Evolutionary conservation across 2,329 filamentous ascomycete genomes (phyloP).

Genomic region (Aspergillus fischeri): DNA sequence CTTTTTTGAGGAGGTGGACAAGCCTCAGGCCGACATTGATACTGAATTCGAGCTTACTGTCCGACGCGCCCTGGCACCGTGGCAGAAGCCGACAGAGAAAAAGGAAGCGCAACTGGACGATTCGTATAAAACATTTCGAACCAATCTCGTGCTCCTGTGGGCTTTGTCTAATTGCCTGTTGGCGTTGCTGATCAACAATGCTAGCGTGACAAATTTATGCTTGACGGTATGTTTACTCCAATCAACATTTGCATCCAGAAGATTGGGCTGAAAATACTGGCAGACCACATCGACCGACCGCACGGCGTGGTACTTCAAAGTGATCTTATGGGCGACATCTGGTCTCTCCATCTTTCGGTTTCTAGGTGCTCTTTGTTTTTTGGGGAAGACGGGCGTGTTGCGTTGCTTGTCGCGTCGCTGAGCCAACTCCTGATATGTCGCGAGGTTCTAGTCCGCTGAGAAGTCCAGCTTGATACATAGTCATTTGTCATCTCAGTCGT

Average conservation of each 20-base stretch:
- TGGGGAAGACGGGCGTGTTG: conserved; percentile 90
- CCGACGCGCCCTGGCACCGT: conserved; percentile 84
- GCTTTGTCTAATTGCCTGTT: conserved; percentile 89
- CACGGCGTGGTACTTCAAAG: conserved; percentile 88
- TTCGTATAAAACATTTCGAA: conserved; percentile 99
- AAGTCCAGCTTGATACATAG: too few species aligned
- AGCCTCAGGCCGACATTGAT: conserved; percentile 97
- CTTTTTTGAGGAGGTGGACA: conserved; percentile 92
- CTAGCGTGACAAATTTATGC: conserved; percentile 77
- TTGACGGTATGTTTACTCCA: conserved; percentile 67
- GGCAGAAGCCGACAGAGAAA: conserved; percentile 68
- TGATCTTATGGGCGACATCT: conserved; percentile 85
- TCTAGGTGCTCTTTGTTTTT: conserved; percentile 87
- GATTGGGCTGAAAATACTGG: conserved; percentile 2
- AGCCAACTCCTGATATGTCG: neutral
- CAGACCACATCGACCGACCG: conserved; percentile 66
- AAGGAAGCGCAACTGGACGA: conserved; percentile 90
- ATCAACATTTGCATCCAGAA: neutral
- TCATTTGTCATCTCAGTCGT: too few species aligned
- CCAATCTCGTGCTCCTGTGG: conserved; percentile 89
- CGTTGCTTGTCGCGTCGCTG: conserved; percentile 87
- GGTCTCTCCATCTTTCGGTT: conserved; percentile 81
- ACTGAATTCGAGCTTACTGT: conserved; percentile 95
- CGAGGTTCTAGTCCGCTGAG: too few species aligned
- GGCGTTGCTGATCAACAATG: conserved; percentile 82